Conservation (phyloP, 2,329 filamentous ascomycete genomes). For the Talaromyces sp. region DNA sequence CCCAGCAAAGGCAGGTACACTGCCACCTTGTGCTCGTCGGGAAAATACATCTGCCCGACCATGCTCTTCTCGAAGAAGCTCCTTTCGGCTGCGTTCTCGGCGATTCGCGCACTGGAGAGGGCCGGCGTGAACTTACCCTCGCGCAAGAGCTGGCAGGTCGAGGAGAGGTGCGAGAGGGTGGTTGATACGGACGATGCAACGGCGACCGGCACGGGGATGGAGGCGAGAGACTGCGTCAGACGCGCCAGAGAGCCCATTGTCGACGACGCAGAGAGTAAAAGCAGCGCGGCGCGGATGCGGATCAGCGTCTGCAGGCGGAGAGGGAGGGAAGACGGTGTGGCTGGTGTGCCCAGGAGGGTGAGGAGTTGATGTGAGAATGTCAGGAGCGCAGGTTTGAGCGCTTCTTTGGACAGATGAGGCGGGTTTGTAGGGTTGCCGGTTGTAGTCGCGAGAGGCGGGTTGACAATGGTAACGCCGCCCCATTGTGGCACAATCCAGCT, state of each 20-base stretch:
- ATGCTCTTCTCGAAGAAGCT: constrained; percentile 99
- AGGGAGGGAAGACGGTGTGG: constrained; percentile 70
- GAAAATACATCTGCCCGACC: constrained; percentile 98
- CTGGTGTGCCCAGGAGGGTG: constrained; percentile 77
- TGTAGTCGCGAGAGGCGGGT: constrained; percentile 39
- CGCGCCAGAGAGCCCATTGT: constrained; percentile 90
- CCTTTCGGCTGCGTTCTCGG: constrained; percentile 82
- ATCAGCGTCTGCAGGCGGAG: constrained; percentile 78
- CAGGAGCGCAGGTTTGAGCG: constrained; percentile 73
- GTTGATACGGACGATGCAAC: constrained; percentile 81
- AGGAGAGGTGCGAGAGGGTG: constrained; percentile 70
- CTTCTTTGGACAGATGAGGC: constrained; percentile 55
- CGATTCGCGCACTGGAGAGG: constrained; percentile 73
- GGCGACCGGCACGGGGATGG: constrained; percentile 81
- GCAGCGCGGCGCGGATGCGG: constrained; percentile 77
- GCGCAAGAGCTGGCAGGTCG: constrained; percentile 66
- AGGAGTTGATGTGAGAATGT: constrained; percentile 89
- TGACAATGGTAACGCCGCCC: constrained; percentile 72
- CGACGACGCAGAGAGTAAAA: constrained; percentile 83
- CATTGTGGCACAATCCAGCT: constrained; percentile 96
- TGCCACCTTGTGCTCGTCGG: constrained; percentile 95
- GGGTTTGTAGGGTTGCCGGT: constrained; percentile 31
- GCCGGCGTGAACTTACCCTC: constrained; percentile 59
- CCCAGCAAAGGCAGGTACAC: constrained; percentile 90
- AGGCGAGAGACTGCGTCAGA: constrained; percentile 74